A percentile compares a stretch with the other conserved stretches of the same genome.
phyloP scores from a whole-genome alignment of 2,329 filamentous ascomycete species.

The Colletotrichum eleusines region DNA sequence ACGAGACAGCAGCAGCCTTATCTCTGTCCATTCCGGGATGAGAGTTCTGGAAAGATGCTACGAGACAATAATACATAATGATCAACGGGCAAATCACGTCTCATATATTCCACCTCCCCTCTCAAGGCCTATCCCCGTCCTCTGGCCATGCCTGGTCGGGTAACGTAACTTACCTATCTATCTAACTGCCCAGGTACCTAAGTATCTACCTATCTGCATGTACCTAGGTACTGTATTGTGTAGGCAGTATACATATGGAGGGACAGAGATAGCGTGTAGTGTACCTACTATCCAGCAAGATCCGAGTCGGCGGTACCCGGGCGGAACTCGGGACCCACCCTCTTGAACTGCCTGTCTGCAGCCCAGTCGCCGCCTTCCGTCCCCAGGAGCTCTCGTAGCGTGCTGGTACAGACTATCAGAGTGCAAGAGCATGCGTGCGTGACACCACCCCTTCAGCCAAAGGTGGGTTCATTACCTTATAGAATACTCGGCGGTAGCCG shows the following conservation, averaged over 20 bases:
- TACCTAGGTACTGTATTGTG: no score
- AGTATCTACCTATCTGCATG: no score
- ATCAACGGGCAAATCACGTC: slow-evolving; percentile 47
- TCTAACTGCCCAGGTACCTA: no score
- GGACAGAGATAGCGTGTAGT: neutral
- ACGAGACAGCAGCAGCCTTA: slow-evolving; percentile 46
- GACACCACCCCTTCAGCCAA: slow-evolving; percentile 1
- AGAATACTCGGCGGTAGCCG: slow-evolving; percentile 51
- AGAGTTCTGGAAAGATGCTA: slow-evolving; percentile 40
- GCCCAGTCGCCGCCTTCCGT: neutral
- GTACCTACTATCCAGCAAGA: slow-evolving; percentile 9
- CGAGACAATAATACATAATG: slow-evolving; percentile 57
- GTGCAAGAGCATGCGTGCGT: neutral
- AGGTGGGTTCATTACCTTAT: slow-evolving; percentile 62
- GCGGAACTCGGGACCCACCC: slow-evolving; percentile 28
- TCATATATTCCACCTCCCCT: slow-evolving; percentile 37
- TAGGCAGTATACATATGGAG: neutral
- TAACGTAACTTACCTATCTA: no score
- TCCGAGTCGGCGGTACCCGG: slow-evolving; percentile 41
- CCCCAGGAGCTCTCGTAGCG: slow-evolving; percentile 28
- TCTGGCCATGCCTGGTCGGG: no score
- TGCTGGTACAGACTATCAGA: no score
- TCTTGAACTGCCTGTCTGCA: slow-evolving; percentile 14
- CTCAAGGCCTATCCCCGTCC: no score
- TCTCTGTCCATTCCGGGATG: slow-evolving; percentile 45